Evolutionary conservation across 2,329 filamentous ascomycete genomes (phyloP).

Genomic region (Xylariaceae sp.): DNA sequence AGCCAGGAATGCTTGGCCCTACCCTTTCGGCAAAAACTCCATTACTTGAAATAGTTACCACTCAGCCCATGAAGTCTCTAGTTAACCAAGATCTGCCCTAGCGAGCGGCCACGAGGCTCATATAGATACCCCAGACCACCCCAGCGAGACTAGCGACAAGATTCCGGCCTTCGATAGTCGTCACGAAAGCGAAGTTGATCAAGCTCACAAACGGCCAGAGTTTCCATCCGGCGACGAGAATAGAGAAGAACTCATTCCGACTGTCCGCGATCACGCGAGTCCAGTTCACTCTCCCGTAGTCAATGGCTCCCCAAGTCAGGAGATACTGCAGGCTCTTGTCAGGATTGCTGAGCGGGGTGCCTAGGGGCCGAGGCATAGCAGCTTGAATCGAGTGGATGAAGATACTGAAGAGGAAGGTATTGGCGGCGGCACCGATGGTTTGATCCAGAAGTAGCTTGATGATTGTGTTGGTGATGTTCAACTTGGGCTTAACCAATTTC

Average conservation of each 20-base stretch:
- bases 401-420: conserved; percentile 63
- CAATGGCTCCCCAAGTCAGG: conserved; percentile 46
- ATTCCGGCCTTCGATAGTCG: conserved; percentile 74
- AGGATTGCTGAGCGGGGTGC: conserved; percentile 45
- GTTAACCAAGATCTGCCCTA: conserved; percentile 9
- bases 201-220: conserved; percentile 76
- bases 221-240: conserved; percentile 73
- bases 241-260: conserved; percentile 64
- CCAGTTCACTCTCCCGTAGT: conserved; percentile 56
- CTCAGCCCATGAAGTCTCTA: background rate
- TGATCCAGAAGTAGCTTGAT: conserved; percentile 75
- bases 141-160: conserved; percentile 76
- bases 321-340: conserved; percentile 41
- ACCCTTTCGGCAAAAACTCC: background rate
- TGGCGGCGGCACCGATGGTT: conserved; percentile 68
- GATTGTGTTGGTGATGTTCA: conserved; percentile 68
- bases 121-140: conserved; percentile 76
- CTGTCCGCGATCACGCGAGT: conserved; percentile 51
- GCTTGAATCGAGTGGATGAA: conserved; percentile 62
- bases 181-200: conserved; percentile 71
- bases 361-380: conserved; percentile 50
- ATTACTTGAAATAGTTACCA: too few relatives aligned
- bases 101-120: conserved; percentile 67
- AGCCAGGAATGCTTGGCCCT: too few relatives aligned
- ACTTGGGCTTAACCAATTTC: conserved; percentile 54